phyloP scores from a whole-genome alignment of 192 early-diverging fungal genomes.

The Backusella sp. region DNA sequence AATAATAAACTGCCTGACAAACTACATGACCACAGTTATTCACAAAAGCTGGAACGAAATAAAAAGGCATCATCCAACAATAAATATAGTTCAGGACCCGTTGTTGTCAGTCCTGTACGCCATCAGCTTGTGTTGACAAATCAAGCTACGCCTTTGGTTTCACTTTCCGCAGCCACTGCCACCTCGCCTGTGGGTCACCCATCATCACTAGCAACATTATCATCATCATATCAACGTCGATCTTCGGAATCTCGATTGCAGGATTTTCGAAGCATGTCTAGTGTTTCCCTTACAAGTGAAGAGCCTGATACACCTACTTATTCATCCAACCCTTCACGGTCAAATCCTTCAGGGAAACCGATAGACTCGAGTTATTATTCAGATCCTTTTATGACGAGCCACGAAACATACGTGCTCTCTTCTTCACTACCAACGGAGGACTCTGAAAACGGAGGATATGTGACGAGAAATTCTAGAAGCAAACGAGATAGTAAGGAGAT shows the following conservation, averaged over 20 bases:
- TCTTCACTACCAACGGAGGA: not conserved
- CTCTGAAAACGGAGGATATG: not conserved
- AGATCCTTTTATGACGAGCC: not conserved
- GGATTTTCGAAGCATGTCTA: not conserved
- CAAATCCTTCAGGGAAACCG: not conserved
- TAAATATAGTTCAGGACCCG: not conserved
- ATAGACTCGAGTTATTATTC: not conserved
- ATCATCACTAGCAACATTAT: not conserved
- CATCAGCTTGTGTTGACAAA: slow-evolving; percentile 12
- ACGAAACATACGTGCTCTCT: not conserved
- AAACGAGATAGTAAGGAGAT: not conserved
- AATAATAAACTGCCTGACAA: not conserved
- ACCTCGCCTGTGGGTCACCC: not conserved
- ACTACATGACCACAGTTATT: not conserved
- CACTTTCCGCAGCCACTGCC: not conserved
- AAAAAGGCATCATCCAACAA: not conserved
- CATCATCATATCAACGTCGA: not conserved
- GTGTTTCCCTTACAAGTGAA: not conserved
- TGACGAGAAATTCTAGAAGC: not conserved
- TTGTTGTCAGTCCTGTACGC: slow-evolving; percentile 14
- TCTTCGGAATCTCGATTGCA: not conserved
- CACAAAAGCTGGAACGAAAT: not conserved
- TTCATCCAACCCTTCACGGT: not conserved
- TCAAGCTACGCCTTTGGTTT: slow-evolving; percentile 9
- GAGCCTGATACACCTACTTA: not conserved